Evolutionary conservation across 176 grass and related monocot species (phyloP).

Genomic region (Areca catechu): DNA sequence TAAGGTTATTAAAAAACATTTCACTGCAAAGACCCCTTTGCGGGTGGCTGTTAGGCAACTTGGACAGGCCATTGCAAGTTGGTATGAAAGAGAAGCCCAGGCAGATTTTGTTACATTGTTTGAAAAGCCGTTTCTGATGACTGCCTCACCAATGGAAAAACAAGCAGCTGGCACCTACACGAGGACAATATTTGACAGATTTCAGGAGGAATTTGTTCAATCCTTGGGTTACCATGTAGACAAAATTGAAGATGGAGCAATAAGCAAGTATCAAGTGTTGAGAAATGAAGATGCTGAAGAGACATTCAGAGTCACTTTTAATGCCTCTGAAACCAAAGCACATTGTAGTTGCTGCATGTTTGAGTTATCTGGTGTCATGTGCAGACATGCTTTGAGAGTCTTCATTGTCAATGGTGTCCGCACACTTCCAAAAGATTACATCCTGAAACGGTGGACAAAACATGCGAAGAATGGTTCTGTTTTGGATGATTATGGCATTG

Average conservation of each 20-base stretch:
- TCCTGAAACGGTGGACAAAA: conserved; percentile 91
- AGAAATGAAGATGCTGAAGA: conserved; percentile 43
- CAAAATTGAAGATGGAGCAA: conserved; percentile 54
- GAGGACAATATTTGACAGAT: conserved; percentile 61
- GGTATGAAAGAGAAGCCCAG: conserved; percentile 47
- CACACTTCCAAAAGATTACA: conserved; percentile 55
- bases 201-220: conserved; percentile 76
- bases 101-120: conserved; percentile 70
- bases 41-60: conserved; percentile 48
- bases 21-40: conserved; percentile 54
- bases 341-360: conserved; percentile 76
- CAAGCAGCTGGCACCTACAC: conserved; percentile 62
- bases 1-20: conserved; percentile 59
- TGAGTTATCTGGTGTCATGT: conserved; percentile 81
- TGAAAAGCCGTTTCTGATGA: conserved; percentile 45
- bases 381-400: conserved; percentile 69
- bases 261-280: conserved; percentile 36
- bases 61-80: conserved; percentile 43
- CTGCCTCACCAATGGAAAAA: conserved; percentile 81
- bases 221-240: conserved; percentile 80
- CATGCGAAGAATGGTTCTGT: conserved; percentile 56
- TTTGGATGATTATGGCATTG: conserved; percentile 47
- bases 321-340: conserved; percentile 36
- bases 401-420: conserved; percentile 70
- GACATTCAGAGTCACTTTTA: conserved; percentile 49